phyloP scores from a whole-genome alignment of 2,329 filamentous ascomycete genomes.

The Bisporella sp. region DNA sequence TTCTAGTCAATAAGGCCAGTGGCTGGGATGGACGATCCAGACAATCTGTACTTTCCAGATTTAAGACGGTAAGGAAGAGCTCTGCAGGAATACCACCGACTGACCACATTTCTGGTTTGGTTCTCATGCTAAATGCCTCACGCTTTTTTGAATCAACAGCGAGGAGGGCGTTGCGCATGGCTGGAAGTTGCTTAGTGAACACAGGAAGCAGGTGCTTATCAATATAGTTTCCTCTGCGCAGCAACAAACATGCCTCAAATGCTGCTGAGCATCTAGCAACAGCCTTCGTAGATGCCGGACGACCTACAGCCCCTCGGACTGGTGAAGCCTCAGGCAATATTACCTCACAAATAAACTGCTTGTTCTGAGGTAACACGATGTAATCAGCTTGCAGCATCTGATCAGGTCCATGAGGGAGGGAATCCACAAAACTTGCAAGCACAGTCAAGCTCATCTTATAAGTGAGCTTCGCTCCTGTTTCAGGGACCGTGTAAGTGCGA shows the following conservation, averaged over 20 bases:
- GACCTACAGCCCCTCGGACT: slow-evolving; percentile 58
- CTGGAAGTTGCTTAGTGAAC: slow-evolving; percentile 64
- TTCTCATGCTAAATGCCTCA: slow-evolving; percentile 66
- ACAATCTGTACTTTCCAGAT: slow-evolving; percentile 46
- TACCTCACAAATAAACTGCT: slow-evolving; percentile 69
- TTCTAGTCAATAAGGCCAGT: slow-evolving; percentile 65
- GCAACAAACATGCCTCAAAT: slow-evolving; percentile 69
- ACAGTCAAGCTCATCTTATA: slow-evolving; percentile 67
- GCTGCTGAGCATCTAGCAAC: slow-evolving; percentile 84
- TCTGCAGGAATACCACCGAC: slow-evolving; percentile 36
- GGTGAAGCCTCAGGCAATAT: slow-evolving; percentile 71
- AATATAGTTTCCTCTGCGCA: slow-evolving; percentile 61
- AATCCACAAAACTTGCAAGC: slow-evolving; percentile 66
- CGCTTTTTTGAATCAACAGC: slow-evolving; percentile 75
- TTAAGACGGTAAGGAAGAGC: slow-evolving; percentile 57
- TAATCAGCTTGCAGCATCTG: slow-evolving; percentile 45
- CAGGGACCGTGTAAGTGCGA: slow-evolving; percentile 47
- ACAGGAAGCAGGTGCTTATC: slow-evolving; percentile 69
- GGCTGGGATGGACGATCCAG: slow-evolving; percentile 54
- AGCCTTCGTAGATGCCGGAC: slow-evolving; percentile 59
- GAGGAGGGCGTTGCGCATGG: slow-evolving; percentile 79
- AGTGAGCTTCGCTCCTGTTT: slow-evolving; percentile 71
- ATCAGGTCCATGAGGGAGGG: slow-evolving; percentile 45
- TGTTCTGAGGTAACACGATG: slow-evolving; percentile 46
- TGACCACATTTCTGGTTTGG: slow-evolving; percentile 73